These are phyloP conservation scores for Beauveria scarabaeidicola DNA, from an alignment of 2,329 filamentous ascomycete genomes.

Conservation along the genomic window DNA sequence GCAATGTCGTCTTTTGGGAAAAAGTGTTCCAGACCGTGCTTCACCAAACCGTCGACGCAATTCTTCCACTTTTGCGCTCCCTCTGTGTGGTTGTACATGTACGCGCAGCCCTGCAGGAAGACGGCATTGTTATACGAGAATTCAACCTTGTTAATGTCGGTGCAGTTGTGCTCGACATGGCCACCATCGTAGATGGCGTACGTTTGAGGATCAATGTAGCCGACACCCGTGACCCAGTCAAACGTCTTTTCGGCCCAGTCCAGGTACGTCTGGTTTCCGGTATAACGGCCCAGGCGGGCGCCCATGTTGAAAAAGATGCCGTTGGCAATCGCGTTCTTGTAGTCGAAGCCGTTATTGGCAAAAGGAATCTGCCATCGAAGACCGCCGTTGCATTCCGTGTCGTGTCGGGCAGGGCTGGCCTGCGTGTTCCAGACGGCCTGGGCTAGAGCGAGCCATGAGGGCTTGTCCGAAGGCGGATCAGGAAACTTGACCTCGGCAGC, in stretches of 20 bases:
- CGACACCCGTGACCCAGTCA: constrained; percentile 49
- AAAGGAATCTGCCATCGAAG: constrained; percentile 71
- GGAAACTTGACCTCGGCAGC: constrained; percentile 51
- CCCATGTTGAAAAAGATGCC: constrained; percentile 56
- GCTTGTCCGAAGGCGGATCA: constrained; percentile 39
- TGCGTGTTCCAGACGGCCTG: constrained; percentile 56
- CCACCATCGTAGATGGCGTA: constrained; percentile 55
- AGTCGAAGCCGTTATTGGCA: constrained; percentile 66
- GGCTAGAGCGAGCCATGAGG: constrained; percentile 49
- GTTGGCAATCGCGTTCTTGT: constrained; percentile 60
- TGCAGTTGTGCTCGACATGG: constrained; percentile 44
- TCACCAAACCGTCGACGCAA: constrained; percentile 34
- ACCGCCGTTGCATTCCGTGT: constrained; percentile 46
- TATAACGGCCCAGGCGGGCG: constrained; percentile 65
- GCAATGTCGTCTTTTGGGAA: constrained; percentile 46
- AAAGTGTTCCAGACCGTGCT: constrained; percentile 35
- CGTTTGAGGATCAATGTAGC: constrained; percentile 49
- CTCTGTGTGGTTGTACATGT: constrained; percentile 52
- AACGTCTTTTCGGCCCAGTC: constrained; percentile 56
- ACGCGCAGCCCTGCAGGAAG: constrained; percentile 49
- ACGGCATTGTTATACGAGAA: constrained; percentile 55
- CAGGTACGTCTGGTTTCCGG: constrained; percentile 54
- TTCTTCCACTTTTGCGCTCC: constrained; percentile 39
- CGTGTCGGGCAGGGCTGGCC: constrained; percentile 49
- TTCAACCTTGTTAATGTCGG: constrained; percentile 44